A percentile compares a stretch with the other conserved stretches of the same genome.
phyloP scores from a whole-genome alignment of 2,329 filamentous ascomycete species.

The Aspergillus amoenus region DNA sequence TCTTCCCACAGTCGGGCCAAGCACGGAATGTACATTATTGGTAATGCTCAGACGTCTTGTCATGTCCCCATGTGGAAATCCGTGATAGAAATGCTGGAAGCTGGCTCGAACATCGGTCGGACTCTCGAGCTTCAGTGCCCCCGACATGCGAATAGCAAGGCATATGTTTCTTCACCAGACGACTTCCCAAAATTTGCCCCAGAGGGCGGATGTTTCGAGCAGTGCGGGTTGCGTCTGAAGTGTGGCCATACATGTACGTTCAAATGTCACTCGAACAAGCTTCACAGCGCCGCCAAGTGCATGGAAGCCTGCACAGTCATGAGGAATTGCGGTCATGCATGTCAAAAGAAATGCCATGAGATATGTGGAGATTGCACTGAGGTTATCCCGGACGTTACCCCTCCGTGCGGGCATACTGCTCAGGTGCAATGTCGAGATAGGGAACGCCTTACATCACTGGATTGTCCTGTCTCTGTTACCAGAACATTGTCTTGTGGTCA shows the following conservation, averaged over 20 bases:
- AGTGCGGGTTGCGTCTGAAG: background rate
- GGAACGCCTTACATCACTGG: background rate
- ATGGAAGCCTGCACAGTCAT: slow-evolving; percentile 7
- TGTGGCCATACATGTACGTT: slow-evolving; percentile 11
- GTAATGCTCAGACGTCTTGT: slow-evolving; percentile 13
- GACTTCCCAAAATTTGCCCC: background rate
- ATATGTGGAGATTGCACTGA: slow-evolving; percentile 7
- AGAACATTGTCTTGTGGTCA: slow-evolving; percentile 2
- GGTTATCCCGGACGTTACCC: background rate
- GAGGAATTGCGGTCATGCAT: slow-evolving; percentile 12
- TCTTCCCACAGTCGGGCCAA: slow-evolving; percentile 13
- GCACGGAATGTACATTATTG: slow-evolving; percentile 20
- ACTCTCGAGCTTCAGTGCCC: slow-evolving; percentile 11
- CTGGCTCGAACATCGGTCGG: slow-evolving; percentile 3
- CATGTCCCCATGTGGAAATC: slow-evolving; percentile 15
- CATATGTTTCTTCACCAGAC: background rate
- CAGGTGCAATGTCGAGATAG: slow-evolving; percentile 4
- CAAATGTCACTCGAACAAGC: slow-evolving; percentile 14
- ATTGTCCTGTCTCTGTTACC: background rate
- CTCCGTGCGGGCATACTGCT: slow-evolving; percentile 10
- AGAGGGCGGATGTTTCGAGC: slow-evolving; percentile 5
- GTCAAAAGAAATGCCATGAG: slow-evolving; percentile 12
- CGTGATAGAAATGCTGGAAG: slow-evolving; percentile 1
- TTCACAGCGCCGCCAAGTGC: slow-evolving; percentile 13
- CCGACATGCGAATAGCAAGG: background rate